Evolutionary conservation across 768 basidiomycete species (phyloP).

Genomic region (Suillus tomentosus): DNA sequence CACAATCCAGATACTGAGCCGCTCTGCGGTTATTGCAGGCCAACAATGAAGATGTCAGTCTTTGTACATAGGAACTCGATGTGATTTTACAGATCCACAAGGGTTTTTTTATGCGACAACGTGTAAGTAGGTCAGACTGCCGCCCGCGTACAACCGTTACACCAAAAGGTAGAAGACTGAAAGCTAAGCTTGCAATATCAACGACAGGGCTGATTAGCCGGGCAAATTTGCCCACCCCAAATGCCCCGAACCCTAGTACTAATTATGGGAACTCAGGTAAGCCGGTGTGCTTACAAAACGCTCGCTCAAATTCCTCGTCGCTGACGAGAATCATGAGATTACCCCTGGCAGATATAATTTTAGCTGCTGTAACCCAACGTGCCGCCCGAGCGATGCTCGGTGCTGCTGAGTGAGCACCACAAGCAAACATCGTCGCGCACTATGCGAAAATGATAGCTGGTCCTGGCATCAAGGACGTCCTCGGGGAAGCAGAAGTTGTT

Average conservation of each 20-base stretch:
- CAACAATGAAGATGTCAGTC: constrained; percentile 25
- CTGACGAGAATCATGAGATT: constrained; percentile 15
- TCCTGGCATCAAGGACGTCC: constrained; percentile 20
- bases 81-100: constrained; percentile 21
- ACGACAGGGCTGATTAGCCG: no score
- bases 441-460: constrained; percentile 10
- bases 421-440: constrained; percentile 28
- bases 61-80: background rate
- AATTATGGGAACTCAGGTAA: no score
- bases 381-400: constrained; percentile 26
- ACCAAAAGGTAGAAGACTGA: no score
- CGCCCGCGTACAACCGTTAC: no score
- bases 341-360: constrained; percentile 30
- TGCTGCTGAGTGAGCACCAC: constrained; percentile 26
- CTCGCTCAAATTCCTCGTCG: constrained; percentile 22
- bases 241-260: constrained; percentile 20
- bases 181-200: no score
- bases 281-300: no score
- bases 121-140: no score
- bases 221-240: constrained; percentile 18
- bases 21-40: constrained; percentile 24
- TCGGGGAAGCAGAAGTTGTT: constrained; percentile 22
- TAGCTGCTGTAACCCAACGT: constrained; percentile 26
- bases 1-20: constrained; percentile 22
- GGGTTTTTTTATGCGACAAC: constrained; percentile 20